These are phyloP conservation scores for Wickerhamomyces sp. DNA, from an alignment of 1,139 yeast genomes.

Conservation along the genomic window DNA sequence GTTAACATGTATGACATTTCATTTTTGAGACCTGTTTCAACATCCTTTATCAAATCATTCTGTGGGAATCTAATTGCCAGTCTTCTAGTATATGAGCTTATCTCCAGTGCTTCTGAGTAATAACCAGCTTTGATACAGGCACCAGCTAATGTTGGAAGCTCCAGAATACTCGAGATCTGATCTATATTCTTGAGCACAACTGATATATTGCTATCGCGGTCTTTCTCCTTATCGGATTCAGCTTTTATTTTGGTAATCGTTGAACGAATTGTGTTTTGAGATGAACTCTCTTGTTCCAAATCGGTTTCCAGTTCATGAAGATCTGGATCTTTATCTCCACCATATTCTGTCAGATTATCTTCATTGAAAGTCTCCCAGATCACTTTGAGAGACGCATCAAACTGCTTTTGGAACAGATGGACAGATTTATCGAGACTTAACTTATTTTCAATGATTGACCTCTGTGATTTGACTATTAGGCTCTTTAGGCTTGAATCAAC, in stretches of 20 bases:
- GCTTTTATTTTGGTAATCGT: constrained; percentile 25
- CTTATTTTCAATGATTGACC: constrained; percentile 30
- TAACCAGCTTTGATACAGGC: constrained; percentile 86
- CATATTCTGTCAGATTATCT: constrained; percentile 17
- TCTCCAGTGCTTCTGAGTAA: constrained; percentile 84
- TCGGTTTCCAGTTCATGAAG: constrained; percentile 17
- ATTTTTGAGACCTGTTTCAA: constrained; percentile 49
- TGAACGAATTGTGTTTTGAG: constrained; percentile 28
- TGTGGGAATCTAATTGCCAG: constrained; percentile 66
- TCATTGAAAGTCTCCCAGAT: constrained; percentile 32
- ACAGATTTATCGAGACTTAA: constrained; percentile 26
- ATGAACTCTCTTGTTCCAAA: constrained; percentile 15
- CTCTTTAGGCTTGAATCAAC: constrained; percentile 34
- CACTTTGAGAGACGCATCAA: constrained; percentile 28
- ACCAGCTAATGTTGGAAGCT: constrained; percentile 74
- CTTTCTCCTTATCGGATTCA: constrained; percentile 10
- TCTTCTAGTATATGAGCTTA: constrained; percentile 66
- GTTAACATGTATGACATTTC: constrained; percentile 63
- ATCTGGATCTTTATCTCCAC: constrained; percentile 13
- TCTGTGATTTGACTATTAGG: constrained; percentile 29
- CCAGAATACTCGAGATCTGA: constrained; percentile 70
- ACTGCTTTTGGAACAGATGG: constrained; percentile 25
- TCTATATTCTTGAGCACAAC: constrained; percentile 61
- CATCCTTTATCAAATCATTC: constrained; percentile 48
- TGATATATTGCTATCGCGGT: constrained; percentile 29